A percentile compares a stretch with the other conserved stretches of the same genome.
These are phyloP conservation scores for Cicer judaicum DNA, from an alignment of 306 rosid species.

Conservation along the genomic window DNA sequence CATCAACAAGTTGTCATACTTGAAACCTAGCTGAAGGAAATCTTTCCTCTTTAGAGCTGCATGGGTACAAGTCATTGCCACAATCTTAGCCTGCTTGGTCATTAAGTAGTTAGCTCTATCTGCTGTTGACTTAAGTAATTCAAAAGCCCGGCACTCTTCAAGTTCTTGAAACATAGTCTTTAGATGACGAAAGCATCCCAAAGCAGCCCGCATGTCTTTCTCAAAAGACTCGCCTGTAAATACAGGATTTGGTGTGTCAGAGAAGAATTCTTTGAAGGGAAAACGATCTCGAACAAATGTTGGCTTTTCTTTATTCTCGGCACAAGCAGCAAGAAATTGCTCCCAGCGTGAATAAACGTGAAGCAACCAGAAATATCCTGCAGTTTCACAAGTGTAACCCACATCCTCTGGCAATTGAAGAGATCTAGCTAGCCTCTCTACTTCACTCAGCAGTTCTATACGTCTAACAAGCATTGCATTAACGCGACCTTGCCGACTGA, in stretches of 20 bases:
- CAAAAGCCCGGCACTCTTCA: conserved; percentile 98
- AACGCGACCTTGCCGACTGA: conserved; percentile 98
- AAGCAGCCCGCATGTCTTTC: conserved; percentile 87
- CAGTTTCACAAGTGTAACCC: conserved; percentile 98
- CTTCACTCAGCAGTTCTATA: conserved; percentile 86
- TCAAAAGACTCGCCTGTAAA: conserved; percentile 88
- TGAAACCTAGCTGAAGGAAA: conserved; percentile 92
- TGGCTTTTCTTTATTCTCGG: conserved; percentile 68
- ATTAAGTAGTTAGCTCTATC: conserved; percentile 95
- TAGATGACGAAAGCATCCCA: conserved; percentile 89
- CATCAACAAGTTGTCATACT: conserved; percentile 99
- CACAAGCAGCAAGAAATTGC: conserved; percentile 84
- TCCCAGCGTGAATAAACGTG: conserved; percentile 99
- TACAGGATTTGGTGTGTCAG: conserved; percentile 65
- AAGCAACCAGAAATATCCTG: conserved; percentile 98
- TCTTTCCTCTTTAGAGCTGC: conserved; percentile 98
- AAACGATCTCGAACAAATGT: conserved; percentile 82
- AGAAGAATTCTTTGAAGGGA: conserved; percentile 94
- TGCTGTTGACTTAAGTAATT: conserved; percentile 94
- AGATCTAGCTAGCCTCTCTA: conserved; percentile 95
- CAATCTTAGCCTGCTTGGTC: conserved; percentile 99
- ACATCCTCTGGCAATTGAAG: conserved; percentile 97
- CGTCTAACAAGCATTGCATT: conserved; percentile 96
- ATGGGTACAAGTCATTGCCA: conserved; percentile 99
- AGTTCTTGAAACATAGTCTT: conserved; percentile 97